phyloP scores from a whole-genome alignment of 139 green algal genomes.

The Parachlorella kessleri region DNA sequence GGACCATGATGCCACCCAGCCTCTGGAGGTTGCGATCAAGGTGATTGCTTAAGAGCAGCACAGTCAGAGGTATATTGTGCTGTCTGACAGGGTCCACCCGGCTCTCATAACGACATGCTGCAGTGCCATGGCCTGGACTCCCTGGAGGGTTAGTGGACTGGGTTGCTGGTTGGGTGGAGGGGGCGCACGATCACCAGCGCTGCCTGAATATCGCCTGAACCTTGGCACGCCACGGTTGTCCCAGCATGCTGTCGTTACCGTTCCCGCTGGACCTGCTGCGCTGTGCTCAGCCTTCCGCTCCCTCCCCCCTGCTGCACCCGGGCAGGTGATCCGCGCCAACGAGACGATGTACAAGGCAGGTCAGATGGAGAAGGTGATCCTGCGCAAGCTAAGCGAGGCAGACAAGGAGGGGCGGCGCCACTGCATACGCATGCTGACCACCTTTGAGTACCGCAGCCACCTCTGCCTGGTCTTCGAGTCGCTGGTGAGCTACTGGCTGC shows the following conservation, averaged over 20 bases:
- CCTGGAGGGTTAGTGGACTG: too few species aligned
- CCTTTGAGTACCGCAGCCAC: conserved; percentile 95
- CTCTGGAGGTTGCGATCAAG: conserved; percentile 87
- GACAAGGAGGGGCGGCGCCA: conserved; percentile 91
- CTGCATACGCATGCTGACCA: conserved; percentile 87
- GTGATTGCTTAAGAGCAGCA: too few species aligned
- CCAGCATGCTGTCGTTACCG: too few species aligned
- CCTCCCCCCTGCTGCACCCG: neutral
- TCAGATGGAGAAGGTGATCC: conserved; percentile 79
- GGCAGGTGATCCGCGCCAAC: conserved; percentile 81
- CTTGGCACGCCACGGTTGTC: too few species aligned
- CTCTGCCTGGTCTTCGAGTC: conserved; percentile 95
- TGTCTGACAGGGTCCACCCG: too few species aligned
- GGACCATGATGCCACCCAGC: conserved; percentile 1
- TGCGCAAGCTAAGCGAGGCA: conserved; percentile 75
- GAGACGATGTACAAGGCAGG: conserved; percentile 83
- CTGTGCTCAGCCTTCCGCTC: neutral
- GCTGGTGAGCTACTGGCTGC: too few species aligned
- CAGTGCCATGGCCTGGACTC: too few species aligned
- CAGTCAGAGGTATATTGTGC: too few species aligned
- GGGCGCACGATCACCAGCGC: too few species aligned
- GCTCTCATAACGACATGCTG: too few species aligned
- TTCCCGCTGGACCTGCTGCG: too few species aligned
- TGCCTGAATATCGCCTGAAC: too few species aligned
- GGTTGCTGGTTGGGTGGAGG: neutral